Base-by-base conservation (phyloP, 169 alveolate genomes). In the Eimeria sp. region DNA sequence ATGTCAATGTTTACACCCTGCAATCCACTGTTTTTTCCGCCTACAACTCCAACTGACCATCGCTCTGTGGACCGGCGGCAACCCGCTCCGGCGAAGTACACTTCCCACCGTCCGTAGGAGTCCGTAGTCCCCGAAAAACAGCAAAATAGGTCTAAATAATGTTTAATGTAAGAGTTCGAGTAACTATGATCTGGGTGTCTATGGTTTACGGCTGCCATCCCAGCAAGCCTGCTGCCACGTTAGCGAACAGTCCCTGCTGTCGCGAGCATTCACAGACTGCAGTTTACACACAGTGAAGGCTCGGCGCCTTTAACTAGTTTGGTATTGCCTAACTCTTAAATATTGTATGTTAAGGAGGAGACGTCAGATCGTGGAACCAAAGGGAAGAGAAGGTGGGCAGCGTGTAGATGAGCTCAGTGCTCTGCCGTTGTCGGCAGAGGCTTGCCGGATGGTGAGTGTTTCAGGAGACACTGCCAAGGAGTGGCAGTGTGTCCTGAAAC, bases 201-300 rank as follows among this genome's bases (percentile, higher is more conserved):
- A 4, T 7, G 54, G 30, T 73, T 73, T 34, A 20, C 54, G 14
- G 83, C 20, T 16, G 54, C 83, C 43, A 73, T 18, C 34, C 51
- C 54, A 40, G 83, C 83, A 73, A 73, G 83, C 83, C 27, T 40
- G 83, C 83, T 40, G 83, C 30, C 54, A 73, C 57, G 83, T 54
- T 73, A n/a, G 83, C 83, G 30, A 13, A 51, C 57, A 54, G 40
- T 54, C 51, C 57, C 83, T 25, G 4, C 57, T 14, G 34, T 14
- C 34, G 83, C 54, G 57, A 54, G 83, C 83, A 51, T 18, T 40
- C 9, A 14, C 30, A 34, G 22, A 34, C 14, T 40, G 51, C 54
- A 73, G 57, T 14, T 40, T 54, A 73, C 51, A 14, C 82, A 13
- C 82, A 34, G 4, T 14, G n/a, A 40, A 34, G 0, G 25, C 51